Evolutionary conservation across 129 eudicot species (phyloP).

Genomic region (Solidago caesia): DNA sequence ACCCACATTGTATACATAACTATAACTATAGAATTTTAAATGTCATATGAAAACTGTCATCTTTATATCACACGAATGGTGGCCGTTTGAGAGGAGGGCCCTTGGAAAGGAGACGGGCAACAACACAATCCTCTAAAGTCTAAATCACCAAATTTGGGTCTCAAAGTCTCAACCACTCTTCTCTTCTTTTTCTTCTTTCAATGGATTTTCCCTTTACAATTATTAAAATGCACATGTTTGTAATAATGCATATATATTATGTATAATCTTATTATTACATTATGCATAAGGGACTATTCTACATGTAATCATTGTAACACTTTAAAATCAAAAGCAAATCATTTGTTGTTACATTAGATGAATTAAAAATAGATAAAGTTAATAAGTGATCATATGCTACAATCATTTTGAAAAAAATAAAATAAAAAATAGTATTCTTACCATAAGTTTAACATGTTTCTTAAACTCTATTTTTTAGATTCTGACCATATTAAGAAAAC

Average conservation of each 20-base stretch:
- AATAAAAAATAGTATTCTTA: no score
- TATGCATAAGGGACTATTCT: neutral
- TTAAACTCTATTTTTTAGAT: no score
- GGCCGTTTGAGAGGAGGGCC: constrained; percentile 25
- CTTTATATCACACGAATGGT: neutral
- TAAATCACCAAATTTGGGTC: constrained; percentile 33
- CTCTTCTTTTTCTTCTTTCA: neutral
- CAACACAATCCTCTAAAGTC: constrained; percentile 16
- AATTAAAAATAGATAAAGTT: neutral
- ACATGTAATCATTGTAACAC: neutral
- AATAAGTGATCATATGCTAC: neutral
- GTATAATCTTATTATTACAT: neutral
- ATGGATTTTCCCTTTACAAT: constrained; percentile 24
- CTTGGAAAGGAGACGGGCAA: constrained; percentile 5
- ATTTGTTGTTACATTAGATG: neutral
- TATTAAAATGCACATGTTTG: constrained; percentile 20
- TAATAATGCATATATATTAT: neutral
- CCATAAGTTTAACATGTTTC: no score
- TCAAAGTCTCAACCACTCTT: constrained; percentile 29
- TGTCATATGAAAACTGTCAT: no score
- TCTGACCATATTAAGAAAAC: no score
- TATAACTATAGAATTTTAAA: neutral
- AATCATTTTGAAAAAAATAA: neutral
- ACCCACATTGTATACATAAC: no score
- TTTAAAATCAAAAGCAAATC: neutral